Base-by-base conservation (phyloP, 169 alveolate species). In the Plasmodium vivax region DNA sequence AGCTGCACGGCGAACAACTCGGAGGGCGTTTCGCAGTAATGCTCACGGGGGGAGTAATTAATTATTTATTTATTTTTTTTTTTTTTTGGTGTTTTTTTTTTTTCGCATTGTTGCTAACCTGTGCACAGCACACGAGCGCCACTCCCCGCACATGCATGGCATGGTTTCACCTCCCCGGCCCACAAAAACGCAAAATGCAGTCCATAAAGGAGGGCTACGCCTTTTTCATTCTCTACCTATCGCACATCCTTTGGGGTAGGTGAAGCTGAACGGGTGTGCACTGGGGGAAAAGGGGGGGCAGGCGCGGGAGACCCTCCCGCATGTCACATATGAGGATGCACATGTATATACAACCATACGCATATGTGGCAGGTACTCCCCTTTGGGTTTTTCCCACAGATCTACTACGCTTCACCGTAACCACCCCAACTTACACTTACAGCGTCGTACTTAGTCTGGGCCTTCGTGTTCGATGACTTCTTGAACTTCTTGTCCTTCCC, bases 381-480 rank as follows among this genome's bases (percentile, higher is more conserved):
- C 16, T 68, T 10, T 75, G 23, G 8, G 30, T 30, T 34, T 12
- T 7, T 5, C 58, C 45, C 68, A 30, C 1, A 51, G 62, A 2
- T 51, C 23, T 23, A 51, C 62, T 75, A 1, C 43, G 58, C n/a
- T 23, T 32, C 34, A 51, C 62, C 62, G 23, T 51, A 6, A 12
- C 62, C 62, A 51, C 62, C 23, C 62, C 62, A 19, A 38, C 51
- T n/a, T 68, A 3, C 19, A 82, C 38, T 47, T 54, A 27, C 73
- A 88, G 94, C 45, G 27, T 56, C 84, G 14, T 88, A 88, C 27
- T 47, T 88, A 73, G 51, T 88, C 80, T 88, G 94, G 94, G 85
- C 94, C 14, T 88, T 56, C 54, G 88, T 79, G 23, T 88, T 88
- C 73, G 94, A 88, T 36, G 94, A 88, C 38, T 27, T 88, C 72